phyloP scores from a whole-genome alignment of 176 grass and related monocot species.

The Triticum monococcum region DNA sequence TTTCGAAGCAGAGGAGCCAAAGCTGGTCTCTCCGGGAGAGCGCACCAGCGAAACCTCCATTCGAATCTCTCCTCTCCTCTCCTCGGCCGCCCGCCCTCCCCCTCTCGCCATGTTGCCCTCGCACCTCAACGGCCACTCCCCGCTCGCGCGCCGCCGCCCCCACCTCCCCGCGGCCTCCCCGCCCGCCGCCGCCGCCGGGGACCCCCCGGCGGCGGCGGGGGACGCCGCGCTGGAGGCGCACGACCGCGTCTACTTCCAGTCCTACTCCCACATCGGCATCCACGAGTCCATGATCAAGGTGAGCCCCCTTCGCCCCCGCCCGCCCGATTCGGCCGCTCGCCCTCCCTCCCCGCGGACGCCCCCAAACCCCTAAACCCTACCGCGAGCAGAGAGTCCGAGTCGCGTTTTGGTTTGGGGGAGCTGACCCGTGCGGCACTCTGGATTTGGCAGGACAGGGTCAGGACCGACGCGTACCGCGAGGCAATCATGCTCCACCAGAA shows the following conservation, averaged over 20 bases:
- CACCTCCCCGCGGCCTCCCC: constrained; percentile 35
- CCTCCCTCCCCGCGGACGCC: not conserved
- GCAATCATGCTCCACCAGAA: constrained; percentile 82
- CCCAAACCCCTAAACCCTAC: constrained; percentile 31
- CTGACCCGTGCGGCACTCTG: not conserved
- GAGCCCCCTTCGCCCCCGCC: not conserved
- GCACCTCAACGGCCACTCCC: constrained; percentile 61
- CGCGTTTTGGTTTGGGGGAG: not conserved
- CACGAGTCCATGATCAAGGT: constrained; percentile 95
- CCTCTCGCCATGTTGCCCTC: constrained; percentile 52
- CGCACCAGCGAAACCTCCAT: not conserved
- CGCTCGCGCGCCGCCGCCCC: constrained; percentile 43
- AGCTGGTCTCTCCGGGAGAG: not conserved
- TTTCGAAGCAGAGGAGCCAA: not conserved
- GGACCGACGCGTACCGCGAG: constrained; percentile 72
- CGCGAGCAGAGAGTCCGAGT: not conserved
- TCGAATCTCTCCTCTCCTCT: not conserved
- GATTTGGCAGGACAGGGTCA: constrained; percentile 62
- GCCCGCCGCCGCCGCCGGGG: constrained; percentile 3
- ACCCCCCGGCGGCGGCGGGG: constrained; percentile 6
- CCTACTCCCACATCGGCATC: constrained; percentile 80
- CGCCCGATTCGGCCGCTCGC: not conserved
- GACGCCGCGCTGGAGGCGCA: constrained; percentile 46
- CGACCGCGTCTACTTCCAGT: constrained; percentile 76
- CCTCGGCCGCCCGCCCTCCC: no score